Evolutionary conservation across 2,329 filamentous ascomycete genomes (phyloP).

Genomic region (Calonectria hawksworthii): DNA sequence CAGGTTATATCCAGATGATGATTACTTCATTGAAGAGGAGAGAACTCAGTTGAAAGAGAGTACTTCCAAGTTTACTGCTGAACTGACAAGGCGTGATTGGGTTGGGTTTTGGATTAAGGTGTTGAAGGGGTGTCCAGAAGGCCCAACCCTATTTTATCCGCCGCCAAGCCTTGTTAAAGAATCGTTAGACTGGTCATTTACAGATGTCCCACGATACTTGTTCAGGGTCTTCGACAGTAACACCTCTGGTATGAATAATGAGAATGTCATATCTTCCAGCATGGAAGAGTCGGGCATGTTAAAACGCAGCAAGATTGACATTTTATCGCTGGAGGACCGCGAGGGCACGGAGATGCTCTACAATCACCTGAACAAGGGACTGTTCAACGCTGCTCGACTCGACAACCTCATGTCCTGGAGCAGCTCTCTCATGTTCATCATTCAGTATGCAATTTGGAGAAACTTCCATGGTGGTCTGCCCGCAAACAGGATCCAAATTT

Average conservation of each 20-base stretch:
- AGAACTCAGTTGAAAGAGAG: neutral
- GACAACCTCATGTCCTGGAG: slow-evolving; percentile 18
- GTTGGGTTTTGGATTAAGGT: neutral
- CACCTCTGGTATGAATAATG: slow-evolving; percentile 6
- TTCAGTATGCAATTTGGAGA: slow-evolving; percentile 15
- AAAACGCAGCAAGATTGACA: neutral
- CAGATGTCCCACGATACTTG: neutral
- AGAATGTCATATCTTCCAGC: neutral
- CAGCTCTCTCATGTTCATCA: slow-evolving; percentile 10
- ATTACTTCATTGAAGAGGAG: neutral
- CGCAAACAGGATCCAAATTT: slow-evolving; percentile 3
- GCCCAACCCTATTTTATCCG: slow-evolving; percentile 13
- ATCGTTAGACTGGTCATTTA: neutral
- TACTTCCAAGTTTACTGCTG: neutral
- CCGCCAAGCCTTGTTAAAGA: neutral
- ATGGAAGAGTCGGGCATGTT: neutral
- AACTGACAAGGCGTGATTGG: neutral
- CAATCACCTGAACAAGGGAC: neutral
- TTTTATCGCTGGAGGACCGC: neutral
- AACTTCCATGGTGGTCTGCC: neutral
- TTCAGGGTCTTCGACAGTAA: slow-evolving; percentile 11
- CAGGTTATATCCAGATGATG: neutral
- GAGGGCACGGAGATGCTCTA: neutral
- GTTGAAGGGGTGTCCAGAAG: neutral
- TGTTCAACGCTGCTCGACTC: neutral